Evolutionary conservation across 2,329 filamentous ascomycete species (phyloP), one percentile per base, ranked within the genome.

Genomic region (Talaromyces sp.): DNA sequence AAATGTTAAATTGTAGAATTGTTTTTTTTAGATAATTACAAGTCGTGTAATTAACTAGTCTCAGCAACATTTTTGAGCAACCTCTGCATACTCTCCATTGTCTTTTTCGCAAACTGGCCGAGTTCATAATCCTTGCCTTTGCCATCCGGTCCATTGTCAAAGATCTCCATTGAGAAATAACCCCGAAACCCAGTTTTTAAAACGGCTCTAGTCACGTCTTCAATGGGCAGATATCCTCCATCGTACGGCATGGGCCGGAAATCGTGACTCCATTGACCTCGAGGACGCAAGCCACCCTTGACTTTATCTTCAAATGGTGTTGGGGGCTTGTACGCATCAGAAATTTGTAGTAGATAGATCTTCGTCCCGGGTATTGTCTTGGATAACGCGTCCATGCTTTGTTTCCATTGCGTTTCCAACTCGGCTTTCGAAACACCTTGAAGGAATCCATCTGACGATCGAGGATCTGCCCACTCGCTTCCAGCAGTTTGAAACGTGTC

Each of bases 401-500:
- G 70, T 3, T 75, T 73, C 70, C 86, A 90, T 1, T 76, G 76
- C 30, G 73, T 68, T 9, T 82, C 75, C 3, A 90, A 66, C 33
- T 84, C 78, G 3, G 81, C 74, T 12, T 73, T 69, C 0, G 75
- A 73, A 0, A 78, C 71, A 16, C 78, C 74, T 61, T 88, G 84
- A 0, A 87, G 73, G 1, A 86, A 67, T 0, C 89, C 89, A 0
- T 84, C 86, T 1, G 72, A 59, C 0, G 87, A 90, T 0, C 84
- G 87, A 0, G 90, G 90, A 66, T 92, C 89, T 0, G 80, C 89
- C 83, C 85, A 92, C 70, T 93, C 89, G 1, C 87, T 84, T 0
- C 89, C 89, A 0, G 85, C 87, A 2, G 84, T 88, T 70, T 93
- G 89, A 75, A 93, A 93, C 0, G 89, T 92, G 67, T 94, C 89